Conservation (phyloP, 169 alveolate genomes). For the Eimeria falciformis region DNA sequence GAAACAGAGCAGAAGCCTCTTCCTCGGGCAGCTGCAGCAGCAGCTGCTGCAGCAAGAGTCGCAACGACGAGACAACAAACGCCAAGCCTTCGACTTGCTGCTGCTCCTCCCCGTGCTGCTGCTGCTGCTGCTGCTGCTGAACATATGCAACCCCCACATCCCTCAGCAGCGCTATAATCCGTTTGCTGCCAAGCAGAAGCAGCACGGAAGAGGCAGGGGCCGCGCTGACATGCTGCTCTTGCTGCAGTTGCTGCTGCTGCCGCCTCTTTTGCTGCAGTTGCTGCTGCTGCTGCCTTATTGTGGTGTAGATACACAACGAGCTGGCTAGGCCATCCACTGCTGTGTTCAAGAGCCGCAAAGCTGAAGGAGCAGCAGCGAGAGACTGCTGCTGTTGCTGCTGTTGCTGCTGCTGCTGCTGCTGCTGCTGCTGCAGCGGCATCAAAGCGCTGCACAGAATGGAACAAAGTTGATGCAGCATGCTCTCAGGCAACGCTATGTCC, state of each 20-base stretch:
- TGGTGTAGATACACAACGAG: constrained; percentile 31
- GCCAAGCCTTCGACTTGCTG: not conserved
- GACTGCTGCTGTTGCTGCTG: not conserved
- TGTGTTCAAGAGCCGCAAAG: not conserved
- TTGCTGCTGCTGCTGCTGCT: not conserved
- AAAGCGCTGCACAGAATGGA: not conserved
- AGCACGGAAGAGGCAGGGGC: not conserved
- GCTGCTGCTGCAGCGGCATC: not conserved
- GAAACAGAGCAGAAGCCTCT: not conserved
- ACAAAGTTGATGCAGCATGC: not conserved
- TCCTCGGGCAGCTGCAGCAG: constrained; percentile 2
- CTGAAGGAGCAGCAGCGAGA: not conserved
- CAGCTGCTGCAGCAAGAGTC: not conserved
- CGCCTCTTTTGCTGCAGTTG: constrained; percentile 5
- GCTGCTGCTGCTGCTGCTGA: constrained; percentile 35
- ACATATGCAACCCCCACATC: not conserved
- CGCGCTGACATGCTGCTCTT: not conserved
- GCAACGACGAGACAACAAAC: not conserved
- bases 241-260: constrained; percentile 49
- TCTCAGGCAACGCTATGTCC: not conserved
- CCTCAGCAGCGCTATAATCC: not conserved
- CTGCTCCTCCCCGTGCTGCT: not conserved
- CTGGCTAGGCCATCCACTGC: constrained; percentile 10
- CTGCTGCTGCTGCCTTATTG: constrained; percentile 38
- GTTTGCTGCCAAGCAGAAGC: constrained; percentile 10